These are phyloP conservation scores for Bocquillonia castaneifolia DNA, from an alignment of 441 rosid genomes.

Conservation along the genomic window DNA sequence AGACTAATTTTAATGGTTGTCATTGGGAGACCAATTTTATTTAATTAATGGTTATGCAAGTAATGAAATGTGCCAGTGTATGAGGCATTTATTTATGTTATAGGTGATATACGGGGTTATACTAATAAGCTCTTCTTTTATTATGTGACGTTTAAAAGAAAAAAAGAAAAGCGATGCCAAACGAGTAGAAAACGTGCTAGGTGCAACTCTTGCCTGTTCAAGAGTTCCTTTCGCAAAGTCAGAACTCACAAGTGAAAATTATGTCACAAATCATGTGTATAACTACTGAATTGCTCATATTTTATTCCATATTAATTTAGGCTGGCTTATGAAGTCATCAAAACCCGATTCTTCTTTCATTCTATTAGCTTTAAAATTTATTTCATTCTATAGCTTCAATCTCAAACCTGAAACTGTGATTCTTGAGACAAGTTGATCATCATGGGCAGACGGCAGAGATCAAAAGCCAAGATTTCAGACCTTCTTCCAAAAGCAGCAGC, in stretches of 20 bases:
- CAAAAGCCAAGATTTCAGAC: not conserved
- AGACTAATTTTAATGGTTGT: too few species aligned
- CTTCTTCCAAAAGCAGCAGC: slow-evolving; percentile 20
- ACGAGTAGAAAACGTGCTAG: not conserved
- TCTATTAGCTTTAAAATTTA: too few species aligned
- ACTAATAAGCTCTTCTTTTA: too few species aligned
- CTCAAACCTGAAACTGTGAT: not conserved
- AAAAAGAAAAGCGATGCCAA: not conserved
- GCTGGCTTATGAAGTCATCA: not conserved
- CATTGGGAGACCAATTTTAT: too few species aligned
- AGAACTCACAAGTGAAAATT: not conserved
- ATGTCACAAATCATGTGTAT: not conserved
- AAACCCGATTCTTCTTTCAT: not conserved
- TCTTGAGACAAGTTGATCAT: not conserved
- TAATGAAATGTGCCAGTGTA: too few species aligned
- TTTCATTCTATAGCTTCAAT: not conserved
- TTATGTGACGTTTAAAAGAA: too few species aligned
- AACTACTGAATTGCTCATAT: not conserved
- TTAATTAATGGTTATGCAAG: too few species aligned
- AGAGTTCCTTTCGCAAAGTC: slow-evolving; percentile 2
- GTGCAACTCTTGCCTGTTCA: not conserved
- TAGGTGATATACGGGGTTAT: too few species aligned
- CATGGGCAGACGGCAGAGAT: slow-evolving; percentile 3
- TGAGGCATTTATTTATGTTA: too few species aligned
- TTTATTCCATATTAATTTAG: not conserved